Evolutionary conservation across 306 rosid species (phyloP).

Genomic region (Sindora glabra): DNA sequence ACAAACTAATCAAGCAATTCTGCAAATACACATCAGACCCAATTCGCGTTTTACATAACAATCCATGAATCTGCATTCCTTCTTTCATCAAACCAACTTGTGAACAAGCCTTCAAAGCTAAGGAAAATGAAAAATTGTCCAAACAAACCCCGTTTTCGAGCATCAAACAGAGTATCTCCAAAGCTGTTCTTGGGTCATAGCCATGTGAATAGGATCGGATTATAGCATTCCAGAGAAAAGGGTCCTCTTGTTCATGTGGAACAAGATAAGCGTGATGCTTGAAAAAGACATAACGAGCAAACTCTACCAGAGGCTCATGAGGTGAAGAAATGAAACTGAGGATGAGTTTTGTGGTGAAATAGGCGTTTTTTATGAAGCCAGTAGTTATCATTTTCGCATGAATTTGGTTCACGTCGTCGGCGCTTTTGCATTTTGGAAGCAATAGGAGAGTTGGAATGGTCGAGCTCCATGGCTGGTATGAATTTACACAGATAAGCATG

Average conservation of each 20-base stretch:
- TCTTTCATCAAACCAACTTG: slow-evolving; percentile 44
- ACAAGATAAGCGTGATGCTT: slow-evolving; percentile 30
- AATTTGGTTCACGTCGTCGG: slow-evolving; percentile 41
- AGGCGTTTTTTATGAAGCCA: slow-evolving; percentile 33
- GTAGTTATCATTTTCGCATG: slow-evolving; percentile 54
- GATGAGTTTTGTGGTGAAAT: slow-evolving; percentile 41
- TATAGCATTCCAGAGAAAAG: slow-evolving; percentile 78
- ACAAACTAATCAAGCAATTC: slow-evolving; percentile 50
- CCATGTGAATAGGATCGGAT: slow-evolving; percentile 71
- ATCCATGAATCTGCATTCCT: slow-evolving; percentile 63
- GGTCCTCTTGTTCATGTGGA: slow-evolving; percentile 27
- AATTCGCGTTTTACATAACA: slow-evolving; percentile 47
- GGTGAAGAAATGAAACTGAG: slow-evolving; percentile 64
- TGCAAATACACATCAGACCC: slow-evolving; percentile 47
- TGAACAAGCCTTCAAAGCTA: slow-evolving; percentile 67
- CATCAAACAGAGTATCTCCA: slow-evolving; percentile 46
- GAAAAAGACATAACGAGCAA: slow-evolving; percentile 64
- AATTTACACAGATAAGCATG: slow-evolving; percentile 48
- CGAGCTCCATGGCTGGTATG: slow-evolving; percentile 55
- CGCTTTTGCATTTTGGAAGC: slow-evolving; percentile 50
- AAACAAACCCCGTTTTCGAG: slow-evolving; percentile 50
- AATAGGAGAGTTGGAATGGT: slow-evolving; percentile 28
- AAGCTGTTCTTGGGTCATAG: slow-evolving; percentile 43
- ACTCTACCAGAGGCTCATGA: slow-evolving; percentile 36
- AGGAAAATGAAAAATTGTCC: slow-evolving; percentile 55